phyloP scores from a whole-genome alignment of 306 rosid genomes.

The Canavalia gladiata region DNA sequence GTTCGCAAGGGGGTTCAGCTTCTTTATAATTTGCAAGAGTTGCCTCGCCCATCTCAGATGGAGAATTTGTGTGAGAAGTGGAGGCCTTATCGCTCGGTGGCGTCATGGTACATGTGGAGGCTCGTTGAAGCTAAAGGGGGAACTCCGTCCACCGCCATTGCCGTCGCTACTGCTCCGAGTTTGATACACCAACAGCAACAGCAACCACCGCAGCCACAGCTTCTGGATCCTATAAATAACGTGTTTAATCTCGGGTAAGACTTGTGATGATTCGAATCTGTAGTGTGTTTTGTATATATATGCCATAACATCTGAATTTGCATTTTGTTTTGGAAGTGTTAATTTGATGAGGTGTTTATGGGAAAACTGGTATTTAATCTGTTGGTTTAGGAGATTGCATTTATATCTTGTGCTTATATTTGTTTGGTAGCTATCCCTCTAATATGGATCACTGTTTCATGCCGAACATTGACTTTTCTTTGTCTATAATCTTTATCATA shows the following conservation, averaged over 20 bases:
- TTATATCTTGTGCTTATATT: no score
- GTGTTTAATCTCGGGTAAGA: slow-evolving; percentile 90
- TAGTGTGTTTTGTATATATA: background rate
- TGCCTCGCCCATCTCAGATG: slow-evolving; percentile 99
- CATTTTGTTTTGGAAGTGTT: background rate
- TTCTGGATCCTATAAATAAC: slow-evolving; percentile 89
- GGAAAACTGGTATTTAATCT: no score
- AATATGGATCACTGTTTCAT: no score
- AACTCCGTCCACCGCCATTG: slow-evolving; percentile 83
- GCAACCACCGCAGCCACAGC: slow-evolving; percentile 77
- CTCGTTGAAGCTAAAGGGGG: slow-evolving; percentile 81
- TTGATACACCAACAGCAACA: slow-evolving; percentile 61
- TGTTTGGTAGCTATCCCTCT: no score
- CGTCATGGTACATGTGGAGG: slow-evolving; percentile 98
- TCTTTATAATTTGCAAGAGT: slow-evolving; percentile 79
- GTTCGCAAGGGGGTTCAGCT: slow-evolving; percentile 91
- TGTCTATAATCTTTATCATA: no score
- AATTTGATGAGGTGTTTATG: background rate
- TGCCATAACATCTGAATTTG: no score
- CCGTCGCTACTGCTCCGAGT: slow-evolving; percentile 77
- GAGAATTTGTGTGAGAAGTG: slow-evolving; percentile 93
- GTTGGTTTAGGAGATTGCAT: no score
- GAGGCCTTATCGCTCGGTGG: slow-evolving; percentile 96
- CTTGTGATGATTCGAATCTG: no score
- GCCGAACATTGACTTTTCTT: no score